phyloP scores from a whole-genome alignment of 441 rosid genomes.

The Kokia cookei region DNA sequence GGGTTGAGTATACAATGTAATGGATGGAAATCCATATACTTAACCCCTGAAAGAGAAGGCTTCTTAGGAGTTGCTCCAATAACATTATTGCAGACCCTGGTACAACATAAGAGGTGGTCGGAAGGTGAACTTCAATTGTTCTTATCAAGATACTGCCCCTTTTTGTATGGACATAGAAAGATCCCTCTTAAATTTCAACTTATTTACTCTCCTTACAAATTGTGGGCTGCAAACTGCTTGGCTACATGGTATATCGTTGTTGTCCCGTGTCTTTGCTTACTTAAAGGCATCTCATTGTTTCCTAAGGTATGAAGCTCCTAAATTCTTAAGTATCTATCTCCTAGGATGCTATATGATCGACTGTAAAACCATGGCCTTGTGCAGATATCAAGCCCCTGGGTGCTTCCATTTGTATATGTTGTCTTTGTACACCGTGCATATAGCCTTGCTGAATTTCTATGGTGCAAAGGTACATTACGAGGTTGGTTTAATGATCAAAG shows the following conservation, averaged over 20 bases:
- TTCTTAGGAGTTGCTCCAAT: neutral
- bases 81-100: constrained; percentile 17
- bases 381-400: neutral
- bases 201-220: constrained; percentile 6
- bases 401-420: neutral
- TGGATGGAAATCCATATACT: constrained; percentile 26
- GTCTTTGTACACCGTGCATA: neutral
- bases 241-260: constrained; percentile 12
- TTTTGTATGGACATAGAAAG: neutral
- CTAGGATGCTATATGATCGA: neutral
- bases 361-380: neutral
- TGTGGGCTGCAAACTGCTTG: constrained; percentile 10
- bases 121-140: constrained; percentile 28
- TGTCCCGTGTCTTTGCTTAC: constrained; percentile 19
- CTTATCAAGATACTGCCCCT: constrained; percentile 18
- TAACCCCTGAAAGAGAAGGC: constrained; percentile 13
- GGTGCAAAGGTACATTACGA: neutral
- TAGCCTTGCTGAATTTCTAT: neutral
- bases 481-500: neutral
- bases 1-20: constrained; percentile 22
- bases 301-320: constrained; percentile 14
- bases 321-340: neutral
- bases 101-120: constrained; percentile 28
- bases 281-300: constrained; percentile 22
- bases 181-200: constrained; percentile 11